Evolutionary conservation across 163 green algal genomes (phyloP), one percentile per base, ranked within the genome.

Genomic region (Coccomyxa subellipsoidea): DNA sequence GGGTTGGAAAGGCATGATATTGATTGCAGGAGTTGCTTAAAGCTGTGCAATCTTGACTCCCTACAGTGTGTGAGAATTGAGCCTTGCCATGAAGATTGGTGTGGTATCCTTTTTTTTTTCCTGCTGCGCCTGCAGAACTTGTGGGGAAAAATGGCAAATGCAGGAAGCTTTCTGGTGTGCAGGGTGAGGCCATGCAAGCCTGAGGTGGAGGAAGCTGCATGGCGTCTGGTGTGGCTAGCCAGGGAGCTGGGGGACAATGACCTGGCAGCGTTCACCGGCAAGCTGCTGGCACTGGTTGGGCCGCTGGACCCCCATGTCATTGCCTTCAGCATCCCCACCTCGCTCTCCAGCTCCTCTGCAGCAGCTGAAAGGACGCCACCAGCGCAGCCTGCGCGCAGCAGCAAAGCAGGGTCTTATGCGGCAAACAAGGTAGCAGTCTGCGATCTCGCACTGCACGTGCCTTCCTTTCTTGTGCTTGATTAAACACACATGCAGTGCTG

Each of bases 281-380:
- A 90, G 83, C 83, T 90, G 81, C 70, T 90, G 34, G 85, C 86
- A 12, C 31, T 86, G 29, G 54, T 85, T 9, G 86, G 86, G 6
- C 86, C 86, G 5, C 83, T 88, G 53, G 75, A 88, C 37, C 77
- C 84, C 40, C 66, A 73, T 34, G 27, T 32, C 7, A 73, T 73
- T 36, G 66, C 66, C 66, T 73, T 73, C 66, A 73, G 47, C 47
- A 59, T 59, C 47, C 47, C 47, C 47, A 59, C 15, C 66, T 23
- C 21, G 27, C 21, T n/a, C 21, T 8, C 66, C 66, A 73, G 18
- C 66, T 73, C 66, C 21, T 59, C 47, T 27, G 47, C 47, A 8
- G 47, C 47, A 8, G 47, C 23, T 59, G 47, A 59, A 12, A 59
- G 47, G 47, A 59, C 47, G 21, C 47, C 5, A 21, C 23, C 47